phyloP scores from a whole-genome alignment of 1,139 yeast species.

The Pichia sp. region DNA sequence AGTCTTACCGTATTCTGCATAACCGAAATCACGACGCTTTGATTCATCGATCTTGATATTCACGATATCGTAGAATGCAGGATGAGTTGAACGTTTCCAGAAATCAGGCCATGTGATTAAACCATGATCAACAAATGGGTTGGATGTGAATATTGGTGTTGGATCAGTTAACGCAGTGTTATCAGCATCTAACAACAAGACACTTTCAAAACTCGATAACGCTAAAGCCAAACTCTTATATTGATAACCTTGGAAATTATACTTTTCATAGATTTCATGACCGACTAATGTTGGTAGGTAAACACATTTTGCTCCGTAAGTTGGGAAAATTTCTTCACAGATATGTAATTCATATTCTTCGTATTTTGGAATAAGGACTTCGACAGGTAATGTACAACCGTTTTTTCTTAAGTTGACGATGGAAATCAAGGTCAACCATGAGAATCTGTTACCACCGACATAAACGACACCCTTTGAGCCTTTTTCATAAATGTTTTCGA shows the following conservation, averaged over 20 bases:
- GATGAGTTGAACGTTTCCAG: constrained; percentile 62
- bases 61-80: constrained; percentile 52
- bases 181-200: constrained; percentile 53
- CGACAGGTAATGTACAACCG: constrained; percentile 69
- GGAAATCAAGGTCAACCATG: constrained; percentile 66
- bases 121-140: constrained; percentile 32
- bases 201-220: constrained; percentile 50
- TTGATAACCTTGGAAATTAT: constrained; percentile 49
- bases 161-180: constrained; percentile 54
- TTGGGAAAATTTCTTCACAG: constrained; percentile 46
- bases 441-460: constrained; percentile 78
- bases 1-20: constrained; percentile 26
- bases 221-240: constrained; percentile 56
- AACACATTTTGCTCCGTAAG: constrained; percentile 45
- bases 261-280: constrained; percentile 25
- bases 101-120: constrained; percentile 62
- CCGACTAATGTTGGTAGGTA: constrained; percentile 41
- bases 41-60: constrained; percentile 38
- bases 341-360: constrained; percentile 48
- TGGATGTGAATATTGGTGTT: constrained; percentile 45
- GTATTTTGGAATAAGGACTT: constrained; percentile 52
- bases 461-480: constrained; percentile 78
- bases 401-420: constrained; percentile 59
- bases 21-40: constrained; percentile 31
- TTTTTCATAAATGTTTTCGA: constrained; percentile 24